Evolutionary conservation across 2,329 filamentous ascomycete genomes (phyloP).

Genomic region (Fusarium sororula): DNA sequence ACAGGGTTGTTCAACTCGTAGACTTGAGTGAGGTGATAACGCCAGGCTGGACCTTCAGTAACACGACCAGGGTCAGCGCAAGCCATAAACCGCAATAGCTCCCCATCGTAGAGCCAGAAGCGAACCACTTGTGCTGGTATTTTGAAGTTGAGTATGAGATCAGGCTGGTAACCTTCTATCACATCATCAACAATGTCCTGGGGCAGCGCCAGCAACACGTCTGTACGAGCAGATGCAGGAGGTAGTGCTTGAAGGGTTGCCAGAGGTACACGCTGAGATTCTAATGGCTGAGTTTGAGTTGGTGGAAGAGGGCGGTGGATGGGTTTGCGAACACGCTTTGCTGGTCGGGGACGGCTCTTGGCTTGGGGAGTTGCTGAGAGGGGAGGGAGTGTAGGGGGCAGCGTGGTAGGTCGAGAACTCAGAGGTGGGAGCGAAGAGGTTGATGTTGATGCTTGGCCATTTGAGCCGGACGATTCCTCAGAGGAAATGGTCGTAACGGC

Average conservation of each 20-base stretch:
- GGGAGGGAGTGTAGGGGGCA: conserved; percentile 16
- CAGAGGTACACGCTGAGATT: conserved; percentile 61
- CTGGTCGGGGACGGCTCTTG: not conserved
- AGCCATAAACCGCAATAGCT: conserved; percentile 68
- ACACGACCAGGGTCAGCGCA: conserved; percentile 57
- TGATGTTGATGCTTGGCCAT: conserved; percentile 6
- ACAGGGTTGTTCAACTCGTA: conserved; percentile 71
- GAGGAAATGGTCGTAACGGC: conserved; percentile 15
- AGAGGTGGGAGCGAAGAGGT: conserved; percentile 15
- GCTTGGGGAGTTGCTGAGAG: conserved; percentile 24
- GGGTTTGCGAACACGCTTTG: conserved; percentile 42
- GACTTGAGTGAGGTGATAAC: conserved; percentile 53
- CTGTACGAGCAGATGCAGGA: conserved; percentile 59
- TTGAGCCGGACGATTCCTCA: conserved; percentile 18
- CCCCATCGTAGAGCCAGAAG: conserved; percentile 69
- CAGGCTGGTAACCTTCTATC: conserved; percentile 58
- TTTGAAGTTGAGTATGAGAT: conserved; percentile 65
- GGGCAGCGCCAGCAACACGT: conserved; percentile 63
- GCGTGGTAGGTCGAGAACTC: conserved; percentile 30
- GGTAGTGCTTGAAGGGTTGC: conserved; percentile 59
- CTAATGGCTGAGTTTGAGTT: conserved; percentile 46
- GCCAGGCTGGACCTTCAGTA: conserved; percentile 35
- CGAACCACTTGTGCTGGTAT: conserved; percentile 64
- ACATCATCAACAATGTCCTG: conserved; percentile 59
- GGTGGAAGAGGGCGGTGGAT: conserved; percentile 36